Evolutionary conservation across 1,284 basidiomycete species (phyloP).

Genomic region (Neonothopanus nambi): DNA sequence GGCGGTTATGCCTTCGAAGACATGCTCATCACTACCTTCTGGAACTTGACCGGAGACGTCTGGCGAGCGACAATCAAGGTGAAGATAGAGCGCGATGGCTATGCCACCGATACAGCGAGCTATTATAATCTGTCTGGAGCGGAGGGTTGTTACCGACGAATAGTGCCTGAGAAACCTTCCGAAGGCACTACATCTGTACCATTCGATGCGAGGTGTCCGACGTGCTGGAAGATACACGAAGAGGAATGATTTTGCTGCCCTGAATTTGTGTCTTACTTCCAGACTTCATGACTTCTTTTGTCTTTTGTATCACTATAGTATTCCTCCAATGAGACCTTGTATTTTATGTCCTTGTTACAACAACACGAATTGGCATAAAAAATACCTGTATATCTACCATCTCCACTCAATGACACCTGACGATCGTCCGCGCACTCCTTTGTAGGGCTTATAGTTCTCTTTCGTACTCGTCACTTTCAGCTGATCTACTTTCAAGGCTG

Average conservation of each 20-base stretch:
- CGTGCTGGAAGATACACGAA: background rate
- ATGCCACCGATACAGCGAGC: background rate
- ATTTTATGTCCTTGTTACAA: too few species aligned
- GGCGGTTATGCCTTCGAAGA: background rate
- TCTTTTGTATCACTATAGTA: too few species aligned
- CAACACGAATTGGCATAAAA: too few species aligned
- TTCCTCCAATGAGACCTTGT: too few species aligned
- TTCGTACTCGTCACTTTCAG: conserved; percentile 71
- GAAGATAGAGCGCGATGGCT: background rate
- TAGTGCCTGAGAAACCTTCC: background rate
- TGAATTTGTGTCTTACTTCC: background rate
- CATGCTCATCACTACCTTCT: conserved; percentile 1
- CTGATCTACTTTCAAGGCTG: conserved; percentile 82
- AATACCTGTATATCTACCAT: conserved; percentile 42
- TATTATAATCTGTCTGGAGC: conserved; percentile 2
- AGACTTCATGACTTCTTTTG: background rate
- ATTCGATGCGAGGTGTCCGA: background rate
- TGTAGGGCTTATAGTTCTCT: conserved; percentile 84
- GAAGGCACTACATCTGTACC: background rate
- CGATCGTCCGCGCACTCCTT: conserved; percentile 70
- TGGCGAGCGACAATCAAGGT: background rate
- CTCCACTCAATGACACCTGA: conserved; percentile 73
- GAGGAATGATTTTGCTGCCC: background rate
- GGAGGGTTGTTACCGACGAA: conserved; percentile 2
- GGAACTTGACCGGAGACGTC: background rate